phyloP scores from a whole-genome alignment of 2,329 filamentous ascomycete species.

The Sclerotinia minor region DNA sequence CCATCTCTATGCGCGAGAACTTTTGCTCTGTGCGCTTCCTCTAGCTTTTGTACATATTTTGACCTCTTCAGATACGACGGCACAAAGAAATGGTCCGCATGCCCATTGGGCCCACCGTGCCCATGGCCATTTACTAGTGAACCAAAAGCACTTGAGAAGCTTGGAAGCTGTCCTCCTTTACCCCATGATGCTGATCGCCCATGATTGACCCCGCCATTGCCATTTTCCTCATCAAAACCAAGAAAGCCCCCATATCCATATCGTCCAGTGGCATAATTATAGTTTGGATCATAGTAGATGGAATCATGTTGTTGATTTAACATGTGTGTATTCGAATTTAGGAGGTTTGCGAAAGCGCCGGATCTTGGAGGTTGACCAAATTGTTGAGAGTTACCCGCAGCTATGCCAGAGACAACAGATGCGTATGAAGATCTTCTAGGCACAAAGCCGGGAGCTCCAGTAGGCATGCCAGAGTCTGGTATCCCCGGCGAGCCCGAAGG shows the following conservation, averaged over 20 bases:
- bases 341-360: conserved; percentile 39
- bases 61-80: conserved; percentile 82
- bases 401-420: conserved; percentile 57
- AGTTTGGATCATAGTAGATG: conserved; percentile 36
- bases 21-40: conserved; percentile 67
- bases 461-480: conserved; percentile 41
- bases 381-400: conserved; percentile 35
- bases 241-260: conserved; percentile 31
- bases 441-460: conserved; percentile 43
- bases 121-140: conserved; percentile 38
- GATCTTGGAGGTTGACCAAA: conserved; percentile 36
- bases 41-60: conserved; percentile 73
- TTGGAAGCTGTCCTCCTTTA: conserved; percentile 39
- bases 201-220: conserved; percentile 33
- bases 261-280: conserved; percentile 31
- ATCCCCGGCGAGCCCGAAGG: conserved; percentile 39
- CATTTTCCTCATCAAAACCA: conserved; percentile 37
- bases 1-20: conserved; percentile 49
- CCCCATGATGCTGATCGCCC: conserved; percentile 36
- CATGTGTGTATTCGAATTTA: conserved; percentile 27
- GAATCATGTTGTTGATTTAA: conserved; percentile 34
- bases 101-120: conserved; percentile 30
- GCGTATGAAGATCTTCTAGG: conserved; percentile 61
- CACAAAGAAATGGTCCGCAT: conserved; percentile 63
- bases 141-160: conserved; percentile 41